Conservation (phyloP, 1,284 basidiomycete species). For the Porogramme epimiltina region DNA sequence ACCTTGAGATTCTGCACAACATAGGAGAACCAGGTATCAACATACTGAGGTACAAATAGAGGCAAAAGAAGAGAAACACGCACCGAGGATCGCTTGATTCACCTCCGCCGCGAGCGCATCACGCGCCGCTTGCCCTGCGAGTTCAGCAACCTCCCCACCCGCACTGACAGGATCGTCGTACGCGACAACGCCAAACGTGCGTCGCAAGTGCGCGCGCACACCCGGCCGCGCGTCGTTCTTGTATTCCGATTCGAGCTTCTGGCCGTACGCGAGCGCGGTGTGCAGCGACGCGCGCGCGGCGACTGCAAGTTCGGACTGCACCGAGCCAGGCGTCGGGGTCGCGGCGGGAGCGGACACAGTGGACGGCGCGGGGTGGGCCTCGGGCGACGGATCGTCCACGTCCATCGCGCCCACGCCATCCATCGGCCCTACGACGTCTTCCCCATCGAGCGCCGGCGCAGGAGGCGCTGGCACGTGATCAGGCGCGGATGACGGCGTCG, state of each 20-base stretch:
- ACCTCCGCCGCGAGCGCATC: slow-evolving; percentile 71
- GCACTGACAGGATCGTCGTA: slow-evolving; percentile 72
- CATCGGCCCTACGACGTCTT: slow-evolving; percentile 27
- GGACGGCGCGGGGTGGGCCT: slow-evolving; percentile 27
- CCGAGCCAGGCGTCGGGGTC: slow-evolving; percentile 4
- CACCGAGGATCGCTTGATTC: slow-evolving; percentile 81
- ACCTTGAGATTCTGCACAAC: slow-evolving; percentile 68
- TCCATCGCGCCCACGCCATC: slow-evolving; percentile 44
- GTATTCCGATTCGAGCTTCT: slow-evolving; percentile 67
- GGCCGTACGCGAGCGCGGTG: slow-evolving; percentile 70
- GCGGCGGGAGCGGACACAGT: slow-evolving; percentile 7
- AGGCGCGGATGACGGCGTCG: slow-evolving; percentile 6
- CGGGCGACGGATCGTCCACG: slow-evolving; percentile 42
- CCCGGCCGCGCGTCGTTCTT: slow-evolving; percentile 58
- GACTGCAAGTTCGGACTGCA: slow-evolving; percentile 17
- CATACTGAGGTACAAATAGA: slow-evolving; percentile 7
- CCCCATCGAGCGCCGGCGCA: slow-evolving; percentile 8
- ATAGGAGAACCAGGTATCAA: background rate
- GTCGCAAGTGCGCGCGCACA: slow-evolving; percentile 65
- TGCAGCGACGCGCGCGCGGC: slow-evolving; percentile 54
- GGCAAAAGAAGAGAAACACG: slow-evolving; percentile 30
- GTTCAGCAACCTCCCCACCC: slow-evolving; percentile 61
- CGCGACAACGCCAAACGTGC: slow-evolving; percentile 77
- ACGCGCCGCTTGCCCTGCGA: slow-evolving; percentile 68
- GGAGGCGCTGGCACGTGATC: background rate